A percentile compares a stretch with the other conserved stretches of the same genome.
These are phyloP conservation scores for Marasmius sp. DNA, from an alignment of 1,284 basidiomycete genomes.

Conservation along the genomic window DNA sequence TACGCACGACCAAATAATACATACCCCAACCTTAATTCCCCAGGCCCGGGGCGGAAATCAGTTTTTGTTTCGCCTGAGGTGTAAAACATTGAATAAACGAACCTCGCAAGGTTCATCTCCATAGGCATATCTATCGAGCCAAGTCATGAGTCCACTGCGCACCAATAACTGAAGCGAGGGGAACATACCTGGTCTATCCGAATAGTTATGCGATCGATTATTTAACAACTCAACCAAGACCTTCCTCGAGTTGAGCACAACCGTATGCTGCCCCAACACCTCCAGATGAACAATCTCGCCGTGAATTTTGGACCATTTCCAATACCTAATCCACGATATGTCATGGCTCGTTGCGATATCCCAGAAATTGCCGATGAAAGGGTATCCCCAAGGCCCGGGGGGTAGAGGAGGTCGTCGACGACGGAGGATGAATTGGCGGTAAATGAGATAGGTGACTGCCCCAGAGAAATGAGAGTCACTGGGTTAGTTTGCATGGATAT, in stretches of 20 bases:
- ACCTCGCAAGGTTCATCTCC: neutral
- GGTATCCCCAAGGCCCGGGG: no score
- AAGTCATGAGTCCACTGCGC: neutral
- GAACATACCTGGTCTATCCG: neutral
- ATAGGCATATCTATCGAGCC: neutral
- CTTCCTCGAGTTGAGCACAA: neutral
- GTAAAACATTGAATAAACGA: no score
- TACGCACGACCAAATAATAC: neutral
- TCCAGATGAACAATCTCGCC: neutral
- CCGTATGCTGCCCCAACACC: neutral
- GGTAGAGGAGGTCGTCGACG: no score
- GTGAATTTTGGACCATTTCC: neutral
- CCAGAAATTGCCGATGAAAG: no score
- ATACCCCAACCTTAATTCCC: neutral
- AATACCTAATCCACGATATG: no score
- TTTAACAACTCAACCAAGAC: neutral
- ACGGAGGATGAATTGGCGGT: no score
- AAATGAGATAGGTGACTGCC: no score
- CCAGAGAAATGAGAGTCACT: no score
- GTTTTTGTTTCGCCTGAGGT: neutral
- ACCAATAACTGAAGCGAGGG: neutral
- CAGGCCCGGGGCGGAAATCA: neutral
- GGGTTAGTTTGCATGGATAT: no score
- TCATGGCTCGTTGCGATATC: no score
- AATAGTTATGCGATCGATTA: neutral